Evolutionary conservation across 805 yeast genomes (phyloP).

Genomic region (Starmerella asiatica): DNA sequence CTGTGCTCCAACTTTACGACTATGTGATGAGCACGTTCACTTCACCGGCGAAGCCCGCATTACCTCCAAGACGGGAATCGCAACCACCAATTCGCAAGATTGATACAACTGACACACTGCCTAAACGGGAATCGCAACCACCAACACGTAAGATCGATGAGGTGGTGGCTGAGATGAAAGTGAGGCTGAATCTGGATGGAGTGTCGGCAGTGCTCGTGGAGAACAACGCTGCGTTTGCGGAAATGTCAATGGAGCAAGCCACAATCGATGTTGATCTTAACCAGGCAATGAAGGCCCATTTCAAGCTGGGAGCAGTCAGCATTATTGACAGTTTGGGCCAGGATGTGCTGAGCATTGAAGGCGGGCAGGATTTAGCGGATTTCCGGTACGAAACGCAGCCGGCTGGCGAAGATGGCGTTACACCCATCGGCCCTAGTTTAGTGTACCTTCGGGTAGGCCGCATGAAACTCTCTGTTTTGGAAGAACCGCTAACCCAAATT

Average conservation of each 20-base stretch:
- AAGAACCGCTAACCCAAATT: constrained; percentile 60
- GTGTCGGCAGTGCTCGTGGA: constrained; percentile 66
- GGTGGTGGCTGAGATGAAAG: constrained; percentile 43
- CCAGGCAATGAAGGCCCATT: constrained; percentile 60
- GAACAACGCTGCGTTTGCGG: constrained; percentile 69
- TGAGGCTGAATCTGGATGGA: constrained; percentile 56
- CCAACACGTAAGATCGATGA: too few species aligned
- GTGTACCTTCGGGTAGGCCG: constrained; percentile 63
- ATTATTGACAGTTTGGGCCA: constrained; percentile 41
- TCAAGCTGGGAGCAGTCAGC: constrained; percentile 61
- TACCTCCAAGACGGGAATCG: constrained; percentile 31
- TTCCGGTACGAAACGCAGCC: constrained; percentile 64
- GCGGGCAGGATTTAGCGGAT: constrained; percentile 70
- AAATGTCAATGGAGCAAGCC: constrained; percentile 63
- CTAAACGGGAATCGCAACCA: not conserved
- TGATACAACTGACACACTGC: not conserved
- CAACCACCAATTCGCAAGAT: constrained; percentile 16
- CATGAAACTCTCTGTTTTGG: constrained; percentile 38
- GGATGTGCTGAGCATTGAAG: constrained; percentile 58
- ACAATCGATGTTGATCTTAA: constrained; percentile 48
- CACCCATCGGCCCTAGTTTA: constrained; percentile 37
- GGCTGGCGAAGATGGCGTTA: constrained; percentile 23
- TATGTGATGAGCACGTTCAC: constrained; percentile 79
- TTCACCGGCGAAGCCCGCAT: constrained; percentile 57
- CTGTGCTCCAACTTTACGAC: constrained; percentile 64